These are phyloP conservation scores for Polytrichum commune DNA, from an alignment of 225 moss, liverwort and hornwort species.

Conservation along the genomic window DNA sequence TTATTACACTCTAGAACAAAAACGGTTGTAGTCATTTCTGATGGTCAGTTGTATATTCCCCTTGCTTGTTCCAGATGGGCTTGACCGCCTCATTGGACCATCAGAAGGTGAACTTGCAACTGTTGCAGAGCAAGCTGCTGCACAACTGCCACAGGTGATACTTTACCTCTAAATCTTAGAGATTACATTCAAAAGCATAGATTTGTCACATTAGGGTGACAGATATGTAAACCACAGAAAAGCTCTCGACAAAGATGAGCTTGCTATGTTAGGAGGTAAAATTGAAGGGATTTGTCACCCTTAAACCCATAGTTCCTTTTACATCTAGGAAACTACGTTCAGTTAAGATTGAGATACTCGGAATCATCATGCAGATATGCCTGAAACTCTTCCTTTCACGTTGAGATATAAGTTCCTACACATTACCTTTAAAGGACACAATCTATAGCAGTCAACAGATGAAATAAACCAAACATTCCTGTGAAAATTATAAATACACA, in stretches of 20 bases:
- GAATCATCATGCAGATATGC: no score
- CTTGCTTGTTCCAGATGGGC: conserved; percentile 28
- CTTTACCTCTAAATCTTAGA: not conserved
- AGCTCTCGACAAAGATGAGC: not conserved
- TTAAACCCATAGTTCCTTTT: not conserved
- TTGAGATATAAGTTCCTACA: no score
- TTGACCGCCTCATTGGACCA: conserved; percentile 47
- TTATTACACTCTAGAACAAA: not conserved
- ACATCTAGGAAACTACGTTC: no score
- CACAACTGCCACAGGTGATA: conserved; percentile 24
- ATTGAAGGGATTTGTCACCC: not conserved
- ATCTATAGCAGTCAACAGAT: not conserved
- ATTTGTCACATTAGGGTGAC: not conserved
- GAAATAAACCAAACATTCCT: not conserved
- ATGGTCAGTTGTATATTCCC: not conserved
- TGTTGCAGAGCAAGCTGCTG: conserved; percentile 9
- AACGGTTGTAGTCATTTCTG: not conserved
- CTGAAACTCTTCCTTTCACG: no score
- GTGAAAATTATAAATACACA: no score
- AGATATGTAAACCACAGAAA: not conserved
- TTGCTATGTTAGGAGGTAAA: not conserved
- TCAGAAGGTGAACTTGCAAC: conserved; percentile 17
- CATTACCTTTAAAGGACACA: not conserved
- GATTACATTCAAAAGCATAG: not conserved
- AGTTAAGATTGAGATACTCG: no score